Base-by-base conservation (phyloP, 352 stramenopile genomes). In the Phytopythium delawarense region DNA sequence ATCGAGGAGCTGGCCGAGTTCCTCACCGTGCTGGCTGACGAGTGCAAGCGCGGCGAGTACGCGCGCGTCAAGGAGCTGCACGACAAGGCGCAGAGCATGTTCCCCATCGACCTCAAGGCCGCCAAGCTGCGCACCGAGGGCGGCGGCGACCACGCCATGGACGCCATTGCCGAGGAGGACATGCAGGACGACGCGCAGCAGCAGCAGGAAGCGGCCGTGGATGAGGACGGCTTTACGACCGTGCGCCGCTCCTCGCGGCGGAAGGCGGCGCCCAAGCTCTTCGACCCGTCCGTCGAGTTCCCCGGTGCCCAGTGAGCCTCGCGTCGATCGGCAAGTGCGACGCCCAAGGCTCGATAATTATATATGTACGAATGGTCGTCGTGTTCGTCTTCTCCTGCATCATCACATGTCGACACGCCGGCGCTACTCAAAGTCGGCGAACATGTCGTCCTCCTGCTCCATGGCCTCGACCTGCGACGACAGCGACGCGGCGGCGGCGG, bases 1-100 rank as follows among this genome's bases (percentile, higher is more conserved):
- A 72, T 90, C 61, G 81, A 92, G 49, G 86, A 92, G 58, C 51
- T 92, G 49, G 59, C 79, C 23, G 65, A 89, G 63, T 59, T 94
- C 40, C 71, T 94, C n/a, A 74, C 79, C 28, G 51, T 78, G 54
- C 63, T 91, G 30, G 79, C 77, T 23, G 81, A 91, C 32, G 86
- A 92, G 66, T 92, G 81, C 79, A 94, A 94, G 68, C 72, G 74
- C 9, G 78, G 80, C n/a, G 54, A 89, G 54, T 92, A 91, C 64
- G 65, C 75, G 58, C 79, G 81, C 54, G 80, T 94, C 16, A 75
- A 81, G 48, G 65, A 57, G 45, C 75, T 94, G 65, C 79, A 91
- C 66, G 84, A 91, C 2, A 79, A 94, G 64, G 71, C 90, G 16
- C 76, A 84, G 44, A 75, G 75, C 60, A 74, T 91, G 44, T 81